A percentile compares a stretch with the other conserved stretches of the same genome.
Evolutionary conservation across 2,329 filamentous ascomycete genomes (phyloP).

Genomic region (Trichoderma cornu-damae): DNA sequence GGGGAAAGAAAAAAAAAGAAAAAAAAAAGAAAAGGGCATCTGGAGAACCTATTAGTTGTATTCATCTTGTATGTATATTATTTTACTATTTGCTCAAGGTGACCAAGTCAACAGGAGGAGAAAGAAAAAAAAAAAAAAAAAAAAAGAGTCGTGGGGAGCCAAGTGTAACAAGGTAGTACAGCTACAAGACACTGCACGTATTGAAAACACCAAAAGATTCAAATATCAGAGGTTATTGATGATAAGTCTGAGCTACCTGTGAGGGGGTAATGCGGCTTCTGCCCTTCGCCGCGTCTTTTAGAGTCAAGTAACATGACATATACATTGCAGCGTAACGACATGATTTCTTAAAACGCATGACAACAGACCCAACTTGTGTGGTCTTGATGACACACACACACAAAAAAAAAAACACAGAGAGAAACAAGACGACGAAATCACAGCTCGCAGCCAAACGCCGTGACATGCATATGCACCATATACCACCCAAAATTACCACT

Average conservation of each 20-base stretch:
- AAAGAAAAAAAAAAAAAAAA: not conserved
- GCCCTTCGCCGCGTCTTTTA: not conserved
- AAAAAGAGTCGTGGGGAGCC: too few species aligned
- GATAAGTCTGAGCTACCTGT: not conserved
- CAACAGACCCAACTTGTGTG: conserved; percentile 4
- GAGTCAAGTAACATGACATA: conserved; percentile 12
- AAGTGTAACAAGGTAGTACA: too few species aligned
- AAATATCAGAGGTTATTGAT: not conserved
- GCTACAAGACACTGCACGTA: too few species aligned
- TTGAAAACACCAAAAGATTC: conserved; percentile 5
- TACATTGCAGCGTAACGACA: conserved; percentile 13
- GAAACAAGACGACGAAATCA: not conserved
- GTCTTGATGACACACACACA: too few species aligned
- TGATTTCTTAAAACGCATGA: conserved; percentile 12
- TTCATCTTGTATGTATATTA: too few species aligned
- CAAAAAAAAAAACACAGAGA: not conserved
- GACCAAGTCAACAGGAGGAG: not conserved
- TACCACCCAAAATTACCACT: conserved; percentile 13
- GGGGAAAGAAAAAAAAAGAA: not conserved
- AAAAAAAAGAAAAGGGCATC: not conserved
- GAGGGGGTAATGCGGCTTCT: too few species aligned
- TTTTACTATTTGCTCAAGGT: too few species aligned
- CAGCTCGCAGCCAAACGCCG: conserved; percentile 16
- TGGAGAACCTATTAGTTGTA: too few species aligned
- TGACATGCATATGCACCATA: conserved; percentile 20